A percentile compares a stretch with the other conserved stretches of the same genome.
These are phyloP conservation scores for Cutaneotrichosporon sp. DNA, from an alignment of 1,284 basidiomycete species.

Conservation along the genomic window DNA sequence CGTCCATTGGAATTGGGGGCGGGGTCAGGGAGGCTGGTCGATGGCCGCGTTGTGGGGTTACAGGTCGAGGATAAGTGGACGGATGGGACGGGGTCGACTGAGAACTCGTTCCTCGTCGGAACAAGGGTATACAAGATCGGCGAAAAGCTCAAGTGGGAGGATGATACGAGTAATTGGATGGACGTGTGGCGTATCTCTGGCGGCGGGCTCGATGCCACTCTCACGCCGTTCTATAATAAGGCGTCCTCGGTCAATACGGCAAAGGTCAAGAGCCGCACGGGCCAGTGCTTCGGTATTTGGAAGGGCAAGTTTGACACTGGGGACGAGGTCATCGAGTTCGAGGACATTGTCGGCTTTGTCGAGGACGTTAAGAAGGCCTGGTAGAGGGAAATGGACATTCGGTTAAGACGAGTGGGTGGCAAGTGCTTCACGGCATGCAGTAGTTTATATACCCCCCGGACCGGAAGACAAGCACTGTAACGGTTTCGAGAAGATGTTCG, in stretches of 20 bases:
- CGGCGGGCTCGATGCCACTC: constrained; percentile 18
- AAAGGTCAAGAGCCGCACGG: constrained; percentile 6
- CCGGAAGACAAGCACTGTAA: neutral
- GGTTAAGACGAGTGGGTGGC: no score
- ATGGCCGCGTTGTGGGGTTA: constrained; percentile 17
- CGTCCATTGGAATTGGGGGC: constrained; percentile 26
- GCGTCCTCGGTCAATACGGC: neutral
- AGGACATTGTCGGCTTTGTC: constrained; percentile 17
- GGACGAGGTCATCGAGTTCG: constrained; percentile 18
- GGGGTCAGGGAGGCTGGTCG: constrained; percentile 4
- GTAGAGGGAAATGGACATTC: no score
- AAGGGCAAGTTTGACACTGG: constrained; percentile 21
- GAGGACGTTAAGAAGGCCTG: constrained; percentile 18
- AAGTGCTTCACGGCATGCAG: no score
- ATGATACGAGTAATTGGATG: constrained; percentile 16
- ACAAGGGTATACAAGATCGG: constrained; percentile 19
- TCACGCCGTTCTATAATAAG: constrained; percentile 21
- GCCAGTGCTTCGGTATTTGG: constrained; percentile 22
- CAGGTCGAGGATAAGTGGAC: constrained; percentile 25
- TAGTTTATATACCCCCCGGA: neutral
- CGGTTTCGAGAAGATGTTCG: neutral
- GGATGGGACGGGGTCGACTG: constrained; percentile 22
- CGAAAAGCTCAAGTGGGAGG: constrained; percentile 17
- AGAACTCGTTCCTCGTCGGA: constrained; percentile 20
- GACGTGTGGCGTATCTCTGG: constrained; percentile 18